Base-by-base conservation (phyloP, 2,329 filamentous ascomycete genomes). In the Venturia effusa region DNA sequence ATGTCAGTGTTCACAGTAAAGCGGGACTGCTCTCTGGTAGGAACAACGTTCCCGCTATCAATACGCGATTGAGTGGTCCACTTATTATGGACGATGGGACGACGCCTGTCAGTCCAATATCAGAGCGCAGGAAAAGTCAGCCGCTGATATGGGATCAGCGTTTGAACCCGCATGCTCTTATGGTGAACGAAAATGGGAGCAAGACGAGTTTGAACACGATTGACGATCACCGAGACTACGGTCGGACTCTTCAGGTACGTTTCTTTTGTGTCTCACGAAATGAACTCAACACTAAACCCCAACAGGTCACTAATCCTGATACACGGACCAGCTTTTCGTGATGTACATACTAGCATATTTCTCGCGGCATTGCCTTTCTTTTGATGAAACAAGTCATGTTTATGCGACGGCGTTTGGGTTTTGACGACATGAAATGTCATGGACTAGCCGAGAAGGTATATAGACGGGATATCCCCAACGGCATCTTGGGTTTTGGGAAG, bases 1-100 rank as follows among this genome's bases (percentile, higher is more conserved):
- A 80, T 64, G 74, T 74, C 22, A 80, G 78, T 70, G 78, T 79
- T 17, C 73, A 81, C 68, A 80, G 78, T 69, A 78, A 75, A 68
- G 74, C 77, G 22, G 79, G 79, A 17, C 71, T 81, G 8, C 70
- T 81, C 24, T 45, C 27, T 37, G 6, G 32, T 17, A 32, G 30
- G 34, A 41, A 22, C 6, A n/a, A 30, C 32, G n/a, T 39, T 15
- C 48, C 61, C 17, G 19, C 69, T 70, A 59, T 66, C 68, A 27
- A 59, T 62, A 40, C 71, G 74, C 54, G 72, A 71, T 54, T 55
- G 63, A 37, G 64, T 66, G 13, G 67, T 67, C 34, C 69, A 66
- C 61, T 71, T 70, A 45, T 61, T 48, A 30, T 61, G 11, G 32
- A 63, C 27, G 61, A 60, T 37, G 41, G 22, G 8, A 30, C 6